phyloP scores from a whole-genome alignment of 2,329 filamentous ascomycete genomes.

The Venturia asperata region DNA sequence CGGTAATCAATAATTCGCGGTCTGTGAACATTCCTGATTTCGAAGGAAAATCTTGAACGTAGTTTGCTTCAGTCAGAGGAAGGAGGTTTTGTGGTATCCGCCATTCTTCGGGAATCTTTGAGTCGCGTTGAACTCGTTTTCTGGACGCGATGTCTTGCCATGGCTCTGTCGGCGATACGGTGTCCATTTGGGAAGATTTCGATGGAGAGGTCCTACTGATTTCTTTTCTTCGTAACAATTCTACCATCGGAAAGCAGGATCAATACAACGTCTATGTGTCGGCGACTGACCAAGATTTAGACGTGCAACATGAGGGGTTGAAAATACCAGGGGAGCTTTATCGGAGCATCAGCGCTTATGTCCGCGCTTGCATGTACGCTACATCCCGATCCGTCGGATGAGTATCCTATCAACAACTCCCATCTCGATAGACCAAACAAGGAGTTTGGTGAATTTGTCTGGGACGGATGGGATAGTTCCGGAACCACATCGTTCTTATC shows the following conservation, averaged over 20 bases:
- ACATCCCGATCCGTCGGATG: neutral
- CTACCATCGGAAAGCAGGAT: too few species aligned
- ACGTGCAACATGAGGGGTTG: too few species aligned
- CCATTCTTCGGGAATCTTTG: slow-evolving; percentile 53
- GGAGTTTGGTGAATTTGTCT: neutral
- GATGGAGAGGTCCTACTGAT: neutral
- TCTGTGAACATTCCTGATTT: slow-evolving; percentile 49
- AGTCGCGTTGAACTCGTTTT: slow-evolving; percentile 19
- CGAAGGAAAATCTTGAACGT: slow-evolving; percentile 31
- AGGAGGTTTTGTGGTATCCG: slow-evolving; percentile 41
- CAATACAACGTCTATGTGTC: too few species aligned
- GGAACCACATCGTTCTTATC: neutral
- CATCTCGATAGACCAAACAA: neutral
- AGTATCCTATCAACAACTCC: neutral
- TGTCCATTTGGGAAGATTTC: neutral
- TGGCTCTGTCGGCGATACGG: neutral
- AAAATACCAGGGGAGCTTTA: neutral
- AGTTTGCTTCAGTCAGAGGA: slow-evolving; percentile 40
- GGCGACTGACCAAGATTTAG: neutral
- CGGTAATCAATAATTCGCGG: slow-evolving; percentile 54
- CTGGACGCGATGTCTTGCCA: slow-evolving; percentile 9
- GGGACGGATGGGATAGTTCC: neutral
- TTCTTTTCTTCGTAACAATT: too few species aligned
- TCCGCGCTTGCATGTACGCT: slow-evolving; percentile 10
- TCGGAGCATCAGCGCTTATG: neutral